Conservation (phyloP, 306 rosid species). For the Prunus fruticosa region DNA sequence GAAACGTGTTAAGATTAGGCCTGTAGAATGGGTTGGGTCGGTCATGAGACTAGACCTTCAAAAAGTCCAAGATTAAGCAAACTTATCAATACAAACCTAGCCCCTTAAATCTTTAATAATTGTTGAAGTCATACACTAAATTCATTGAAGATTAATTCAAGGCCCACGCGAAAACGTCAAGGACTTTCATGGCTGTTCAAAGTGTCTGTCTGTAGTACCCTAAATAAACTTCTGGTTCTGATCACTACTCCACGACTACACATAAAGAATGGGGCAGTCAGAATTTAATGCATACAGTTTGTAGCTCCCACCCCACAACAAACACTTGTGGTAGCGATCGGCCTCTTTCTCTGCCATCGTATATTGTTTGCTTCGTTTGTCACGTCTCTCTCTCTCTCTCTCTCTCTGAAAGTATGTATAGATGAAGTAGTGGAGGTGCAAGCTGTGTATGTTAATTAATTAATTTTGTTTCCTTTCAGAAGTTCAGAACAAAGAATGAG, state of each 20-base stretch:
- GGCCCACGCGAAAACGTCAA: neutral
- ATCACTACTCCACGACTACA: neutral
- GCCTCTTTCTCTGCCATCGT: neutral
- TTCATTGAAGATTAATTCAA: too few species aligned
- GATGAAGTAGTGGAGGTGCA: neutral
- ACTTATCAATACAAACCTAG: too few species aligned
- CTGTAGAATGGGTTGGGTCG: too few species aligned
- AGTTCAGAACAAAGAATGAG: neutral
- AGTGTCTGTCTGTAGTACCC: too few species aligned
- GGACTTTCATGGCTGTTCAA: too few species aligned
- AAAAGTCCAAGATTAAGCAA: too few species aligned
- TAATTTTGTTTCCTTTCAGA: neutral
- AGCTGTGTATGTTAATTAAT: neutral
- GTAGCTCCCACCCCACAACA: constrained; percentile 4
- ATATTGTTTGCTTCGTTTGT: constrained; percentile 1
- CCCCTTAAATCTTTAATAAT: too few species aligned
- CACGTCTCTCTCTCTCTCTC: neutral
- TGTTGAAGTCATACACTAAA: too few species aligned
- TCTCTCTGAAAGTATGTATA: neutral
- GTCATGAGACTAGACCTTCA: too few species aligned
- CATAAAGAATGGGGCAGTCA: constrained; percentile 3
- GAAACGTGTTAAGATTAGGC: too few species aligned
- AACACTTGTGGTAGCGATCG: neutral
- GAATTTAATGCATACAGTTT: constrained; percentile 17
- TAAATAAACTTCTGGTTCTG: too few species aligned